Base-by-base conservation (phyloP, 192 early-diverging fungal species). In the Podila epigama region DNA sequence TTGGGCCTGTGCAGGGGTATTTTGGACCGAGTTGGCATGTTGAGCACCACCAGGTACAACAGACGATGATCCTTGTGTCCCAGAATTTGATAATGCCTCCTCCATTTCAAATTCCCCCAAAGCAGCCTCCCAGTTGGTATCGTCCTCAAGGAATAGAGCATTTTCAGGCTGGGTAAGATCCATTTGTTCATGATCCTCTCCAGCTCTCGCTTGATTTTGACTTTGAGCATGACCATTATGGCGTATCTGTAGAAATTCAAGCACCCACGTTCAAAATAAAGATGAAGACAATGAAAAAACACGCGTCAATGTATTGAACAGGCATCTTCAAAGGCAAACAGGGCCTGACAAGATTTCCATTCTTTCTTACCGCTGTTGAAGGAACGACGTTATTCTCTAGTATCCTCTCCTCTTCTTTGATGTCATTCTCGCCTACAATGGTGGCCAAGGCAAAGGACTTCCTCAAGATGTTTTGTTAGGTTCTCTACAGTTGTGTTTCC, bases 101-200 rank as follows among this genome's bases (percentile, higher is more conserved):
- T 75, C 72, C 54, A 68, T 68, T 3, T 75, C 72, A 6, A 75
- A 33, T n/a, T 75, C 72, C 27, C 66, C 65, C 12, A 75, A 27
- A 9, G 59, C 65, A 0, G 15, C 53, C 16, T 48, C 58, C 72
- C 72, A 75, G 12, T 75, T 60, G 7, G 20, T 60, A 37, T 75
- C 72, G 27, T 75, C 65, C 12, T 63, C 65, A 58, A 75, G 56
- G 35, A 62, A 67, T 0, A 68, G 31, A 0, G 72, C 72, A 32
- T 75, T 75, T 35, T 75, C 72, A 22, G 64, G 52, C 18, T 75
- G 70, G 1, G 70, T 55, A 5, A 73, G 40, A 33, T 66, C 70
- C 39, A 66, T 13, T 2, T 42, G 51, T 10, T 51, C 44, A 15
- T 48, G 15, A 22, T 22, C 44, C 1, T 48, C n/a, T 22, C 44